Base-by-base conservation (phyloP, 2,329 filamentous ascomycete genomes). In the Colletotrichum echinochloae region DNA sequence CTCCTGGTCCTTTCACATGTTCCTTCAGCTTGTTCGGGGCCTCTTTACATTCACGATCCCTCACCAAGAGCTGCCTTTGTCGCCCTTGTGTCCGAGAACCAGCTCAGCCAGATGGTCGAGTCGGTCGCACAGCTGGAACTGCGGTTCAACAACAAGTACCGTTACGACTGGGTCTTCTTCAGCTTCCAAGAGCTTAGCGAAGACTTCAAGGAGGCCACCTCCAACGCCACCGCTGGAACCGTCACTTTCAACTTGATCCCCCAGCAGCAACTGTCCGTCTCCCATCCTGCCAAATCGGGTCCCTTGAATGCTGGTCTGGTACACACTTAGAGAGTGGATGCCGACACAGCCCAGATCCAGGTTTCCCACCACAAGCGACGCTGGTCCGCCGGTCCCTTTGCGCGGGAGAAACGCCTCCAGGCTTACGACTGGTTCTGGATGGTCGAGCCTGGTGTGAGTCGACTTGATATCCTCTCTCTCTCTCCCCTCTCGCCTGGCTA, bases 101-200 rank as follows among this genome's bases (percentile, higher is more conserved):
- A 95, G 78, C 80, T 94, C 16, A 80, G 87, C 8, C 89, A 90
- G 9, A 87, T 94, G 78, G 81, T 94, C 16, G 85, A 87, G 74
- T 91, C 90, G 41, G 94, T 97, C 84, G 81, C 81, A 37, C 92
- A 97, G 76, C 72, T 82, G 3, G 80, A 83, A 66, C 73, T 77
- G 5, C 76, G 76, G 1, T 97, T 93, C 91, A 97, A 97, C 77
- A 83, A 84, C 77, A 94, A 93, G 73, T 92, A 94, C 83, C 92
- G 92, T 76, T 97, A 97, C 77, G 92, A 94, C 54, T 97, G 94
- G 92, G 91, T 93, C 51, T 95, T 97, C 82, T 94, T 96, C 86
- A 96, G 95, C 80, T 90, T 94, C 75, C 88, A 91, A 62, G 90
- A 91, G 5, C 94, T 97, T 78, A 91, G 90, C 5, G 89, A 93